phyloP scores from a whole-genome alignment of 2,329 filamentous ascomycete species.

The Aspergillus pseudonomiae region DNA sequence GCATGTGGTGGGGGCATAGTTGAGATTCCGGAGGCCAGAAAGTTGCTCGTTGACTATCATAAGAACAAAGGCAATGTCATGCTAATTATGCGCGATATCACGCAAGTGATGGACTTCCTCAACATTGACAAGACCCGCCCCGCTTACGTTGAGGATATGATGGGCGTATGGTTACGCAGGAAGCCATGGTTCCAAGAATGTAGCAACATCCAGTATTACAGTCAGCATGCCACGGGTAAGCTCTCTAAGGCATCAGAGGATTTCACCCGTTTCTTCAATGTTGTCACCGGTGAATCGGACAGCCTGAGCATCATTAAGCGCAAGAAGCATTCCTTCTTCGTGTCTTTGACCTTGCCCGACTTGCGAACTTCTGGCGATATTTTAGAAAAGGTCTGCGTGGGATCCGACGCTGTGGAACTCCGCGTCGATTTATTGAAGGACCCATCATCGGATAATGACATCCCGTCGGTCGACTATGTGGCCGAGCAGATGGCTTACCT shows the following conservation, averaged over 20 bases:
- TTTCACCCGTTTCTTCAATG: constrained; percentile 72
- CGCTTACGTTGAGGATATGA: constrained; percentile 90
- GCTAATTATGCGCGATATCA: constrained; percentile 83
- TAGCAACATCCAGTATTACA: constrained; percentile 93
- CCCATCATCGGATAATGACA: constrained; percentile 58
- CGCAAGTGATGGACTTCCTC: constrained; percentile 85
- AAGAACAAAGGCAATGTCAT: constrained; percentile 80
- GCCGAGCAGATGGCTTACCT: constrained; percentile 79
- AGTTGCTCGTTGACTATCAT: constrained; percentile 73
- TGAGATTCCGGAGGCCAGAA: constrained; percentile 77
- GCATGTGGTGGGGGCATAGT: constrained; percentile 94
- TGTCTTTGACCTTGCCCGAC: constrained; percentile 82
- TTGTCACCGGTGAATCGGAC: constrained; percentile 66
- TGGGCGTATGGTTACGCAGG: constrained; percentile 83
- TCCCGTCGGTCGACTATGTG: constrained; percentile 73
- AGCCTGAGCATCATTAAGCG: constrained; percentile 62
- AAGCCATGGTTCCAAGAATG: constrained; percentile 90
- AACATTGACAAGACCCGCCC: constrained; percentile 86
- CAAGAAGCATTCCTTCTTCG: constrained; percentile 80
- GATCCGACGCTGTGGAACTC: constrained; percentile 89
- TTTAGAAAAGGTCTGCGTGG: constrained; percentile 74
- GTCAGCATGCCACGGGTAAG: constrained; percentile 63
- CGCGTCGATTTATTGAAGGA: constrained; percentile 89
- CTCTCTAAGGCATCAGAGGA: constrained; percentile 63
- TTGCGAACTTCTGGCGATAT: constrained; percentile 65